phyloP scores from a whole-genome alignment of 805 yeast genomes.

The Blastobotrys chiropterorum region DNA sequence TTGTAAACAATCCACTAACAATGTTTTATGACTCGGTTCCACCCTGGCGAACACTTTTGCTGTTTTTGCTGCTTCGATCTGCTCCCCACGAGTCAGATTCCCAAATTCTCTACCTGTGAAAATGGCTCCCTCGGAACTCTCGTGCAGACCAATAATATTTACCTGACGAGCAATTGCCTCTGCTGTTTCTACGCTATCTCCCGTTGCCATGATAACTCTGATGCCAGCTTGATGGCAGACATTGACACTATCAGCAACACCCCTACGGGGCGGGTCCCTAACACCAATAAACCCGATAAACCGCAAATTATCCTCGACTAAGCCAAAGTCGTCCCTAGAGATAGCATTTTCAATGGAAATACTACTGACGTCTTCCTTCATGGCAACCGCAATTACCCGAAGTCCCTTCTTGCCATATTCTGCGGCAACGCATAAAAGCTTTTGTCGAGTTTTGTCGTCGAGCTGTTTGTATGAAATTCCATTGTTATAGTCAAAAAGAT shows the following conservation, averaged over 20 bases:
- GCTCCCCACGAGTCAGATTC: slow-evolving; percentile 31
- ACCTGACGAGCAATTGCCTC: slow-evolving; percentile 44
- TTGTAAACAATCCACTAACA: slow-evolving; percentile 44
- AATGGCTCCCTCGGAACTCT: slow-evolving; percentile 32
- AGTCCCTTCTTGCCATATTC: slow-evolving; percentile 1
- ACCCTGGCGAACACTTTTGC: slow-evolving; percentile 48
- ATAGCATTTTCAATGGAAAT: background rate
- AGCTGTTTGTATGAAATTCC: slow-evolving; percentile 12
- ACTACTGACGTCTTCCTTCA: background rate
- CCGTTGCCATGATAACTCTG: slow-evolving; percentile 45
- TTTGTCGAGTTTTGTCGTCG: background rate
- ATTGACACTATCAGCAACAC: slow-evolving; percentile 38
- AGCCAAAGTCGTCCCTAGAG: background rate
- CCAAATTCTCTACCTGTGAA: slow-evolving; percentile 39
- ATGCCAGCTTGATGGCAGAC: slow-evolving; percentile 43
- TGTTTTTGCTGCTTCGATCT: slow-evolving; percentile 39
- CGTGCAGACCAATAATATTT: slow-evolving; percentile 37
- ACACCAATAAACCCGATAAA: slow-evolving; percentile 44
- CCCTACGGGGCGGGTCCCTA: slow-evolving; percentile 45
- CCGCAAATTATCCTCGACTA: slow-evolving; percentile 33
- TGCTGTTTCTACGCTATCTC: slow-evolving; percentile 32
- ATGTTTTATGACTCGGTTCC: slow-evolving; percentile 49
- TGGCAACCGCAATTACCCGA: slow-evolving; percentile 6
- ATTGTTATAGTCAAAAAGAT: slow-evolving; percentile 30
- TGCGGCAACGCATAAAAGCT: background rate